These are phyloP conservation scores for Porodaedalea pini DNA, from an alignment of 1,284 basidiomycete genomes.

Conservation along the genomic window DNA sequence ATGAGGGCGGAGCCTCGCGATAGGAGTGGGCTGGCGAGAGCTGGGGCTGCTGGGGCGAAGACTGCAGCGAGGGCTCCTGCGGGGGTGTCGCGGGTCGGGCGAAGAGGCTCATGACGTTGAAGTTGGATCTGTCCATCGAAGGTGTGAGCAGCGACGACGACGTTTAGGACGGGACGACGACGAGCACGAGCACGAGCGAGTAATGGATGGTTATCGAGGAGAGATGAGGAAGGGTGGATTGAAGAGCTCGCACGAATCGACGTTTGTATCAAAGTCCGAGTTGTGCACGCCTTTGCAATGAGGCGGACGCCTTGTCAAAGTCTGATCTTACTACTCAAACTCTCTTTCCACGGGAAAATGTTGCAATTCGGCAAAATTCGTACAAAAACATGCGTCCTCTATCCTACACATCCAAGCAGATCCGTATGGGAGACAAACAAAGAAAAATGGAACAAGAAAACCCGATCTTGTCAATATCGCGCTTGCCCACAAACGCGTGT, in stretches of 20 bases:
- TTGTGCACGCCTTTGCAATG: slow-evolving; percentile 5
- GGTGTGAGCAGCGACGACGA: slow-evolving; percentile 22
- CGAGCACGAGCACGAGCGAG: too few species aligned
- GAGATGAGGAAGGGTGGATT: neutral
- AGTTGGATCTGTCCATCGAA: slow-evolving; percentile 32
- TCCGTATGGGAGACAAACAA: neutral
- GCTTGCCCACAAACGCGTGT: slow-evolving; percentile 5
- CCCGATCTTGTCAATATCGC: neutral
- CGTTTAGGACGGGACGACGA: slow-evolving; percentile 3
- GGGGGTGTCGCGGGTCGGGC: slow-evolving; percentile 48
- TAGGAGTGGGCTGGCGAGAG: slow-evolving; percentile 34
- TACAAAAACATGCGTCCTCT: neutral
- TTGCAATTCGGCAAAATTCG: neutral
- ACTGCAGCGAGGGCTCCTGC: slow-evolving; percentile 37
- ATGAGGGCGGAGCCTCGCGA: slow-evolving; percentile 32
- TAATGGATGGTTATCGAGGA: neutral
- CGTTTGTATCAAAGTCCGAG: slow-evolving; percentile 2
- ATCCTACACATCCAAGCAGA: neutral
- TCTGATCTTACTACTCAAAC: neutral
- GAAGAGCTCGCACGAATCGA: neutral
- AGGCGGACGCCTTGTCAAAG: neutral
- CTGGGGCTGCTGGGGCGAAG: slow-evolving; percentile 32
- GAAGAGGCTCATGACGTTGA: slow-evolving; percentile 49
- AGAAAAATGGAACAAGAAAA: neutral
- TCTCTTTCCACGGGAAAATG: neutral